Percentiles rank a stretch among this genome's conserved stretches.
These are phyloP conservation scores for Coniochaeta ligniaria DNA, from an alignment of 2,329 filamentous ascomycete species.

Conservation along the genomic window DNA sequence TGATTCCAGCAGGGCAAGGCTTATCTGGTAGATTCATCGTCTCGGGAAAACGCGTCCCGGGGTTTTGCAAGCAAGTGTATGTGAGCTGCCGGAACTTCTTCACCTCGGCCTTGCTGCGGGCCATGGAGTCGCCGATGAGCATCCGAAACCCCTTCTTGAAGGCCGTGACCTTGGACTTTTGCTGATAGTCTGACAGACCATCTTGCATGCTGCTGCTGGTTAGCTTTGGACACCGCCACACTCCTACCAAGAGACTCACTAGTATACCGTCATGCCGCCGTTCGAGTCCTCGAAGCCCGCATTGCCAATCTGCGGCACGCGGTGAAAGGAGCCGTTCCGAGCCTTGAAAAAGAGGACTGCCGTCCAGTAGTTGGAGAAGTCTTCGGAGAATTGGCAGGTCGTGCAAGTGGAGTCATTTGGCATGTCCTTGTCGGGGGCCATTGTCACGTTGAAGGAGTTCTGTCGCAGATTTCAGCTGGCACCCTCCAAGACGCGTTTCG, in stretches of 20 bases:
- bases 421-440: slow-evolving; percentile 21
- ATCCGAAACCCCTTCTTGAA: slow-evolving; percentile 35
- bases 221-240: neutral
- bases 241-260: slow-evolving; percentile 6
- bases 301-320: slow-evolving; percentile 19
- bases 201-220: slow-evolving; percentile 21
- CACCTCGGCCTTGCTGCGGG: slow-evolving; percentile 23
- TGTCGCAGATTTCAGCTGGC: neutral
- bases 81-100: slow-evolving; percentile 32
- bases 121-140: slow-evolving; percentile 31
- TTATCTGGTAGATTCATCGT: slow-evolving; percentile 28
- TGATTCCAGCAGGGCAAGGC: slow-evolving; percentile 24
- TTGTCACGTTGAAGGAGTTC: slow-evolving; percentile 31
- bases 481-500: neutral
- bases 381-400: slow-evolving; percentile 24
- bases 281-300: slow-evolving; percentile 18
- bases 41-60: slow-evolving; percentile 27
- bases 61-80: slow-evolving; percentile 32
- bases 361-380: slow-evolving; percentile 22
- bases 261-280: slow-evolving; percentile 29
- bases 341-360: slow-evolving; percentile 7
- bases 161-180: slow-evolving; percentile 28
- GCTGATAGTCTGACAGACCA: slow-evolving; percentile 22
- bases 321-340: neutral
- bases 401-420: slow-evolving; percentile 20